Evolutionary conservation across 805 yeast species (phyloP), one percentile per base, ranked within the genome.

Genomic region (Ogataea degrootiae): DNA sequence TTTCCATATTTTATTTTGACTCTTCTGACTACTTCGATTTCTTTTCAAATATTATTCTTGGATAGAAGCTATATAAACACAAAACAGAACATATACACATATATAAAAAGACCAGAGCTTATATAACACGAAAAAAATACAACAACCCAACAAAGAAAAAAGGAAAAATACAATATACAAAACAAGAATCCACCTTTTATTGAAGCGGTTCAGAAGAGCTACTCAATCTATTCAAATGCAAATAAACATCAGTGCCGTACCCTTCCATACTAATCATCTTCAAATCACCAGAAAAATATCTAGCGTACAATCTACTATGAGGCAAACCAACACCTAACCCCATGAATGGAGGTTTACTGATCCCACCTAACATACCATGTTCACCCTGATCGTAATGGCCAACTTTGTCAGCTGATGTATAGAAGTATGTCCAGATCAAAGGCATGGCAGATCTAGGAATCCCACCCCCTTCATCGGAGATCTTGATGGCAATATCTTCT

Each of bases 291-390:
- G 96, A 96, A 62, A 90, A 89, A 63, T 89, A 89, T 53, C 91
- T 82, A 2, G 96, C 91, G 56, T 90, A 90, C 36, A 89, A 73
- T 49, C 96, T 69, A 42, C 94, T 84, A 46, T 90, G 82, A 1
- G 96, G 96, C 57, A 89, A 73, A 0, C 97, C 96, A 60, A 89
- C 91, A 29, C 97, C 97, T 55, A 86, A 85, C 0, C 97, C 97
- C 44, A 96, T 96, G 87, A 89, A 85, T 49, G 96, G 97, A 0
- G 96, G 96, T 56, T 79, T 80, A 39, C 41, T 44, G 7, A 44
- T 42, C 5, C 43, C 46, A 17, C 43, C 39, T 29, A 50, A 44
- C 29, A 26, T 26, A 26, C 49, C 49, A 41, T 48, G 39, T 11
- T 43, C 39, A 53, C 75, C 73, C 37, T 54, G 53, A n/a, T 34